phyloP scores from a whole-genome alignment of 371 early-diverging fungal species.

The Lichtheimia ramosa region DNA sequence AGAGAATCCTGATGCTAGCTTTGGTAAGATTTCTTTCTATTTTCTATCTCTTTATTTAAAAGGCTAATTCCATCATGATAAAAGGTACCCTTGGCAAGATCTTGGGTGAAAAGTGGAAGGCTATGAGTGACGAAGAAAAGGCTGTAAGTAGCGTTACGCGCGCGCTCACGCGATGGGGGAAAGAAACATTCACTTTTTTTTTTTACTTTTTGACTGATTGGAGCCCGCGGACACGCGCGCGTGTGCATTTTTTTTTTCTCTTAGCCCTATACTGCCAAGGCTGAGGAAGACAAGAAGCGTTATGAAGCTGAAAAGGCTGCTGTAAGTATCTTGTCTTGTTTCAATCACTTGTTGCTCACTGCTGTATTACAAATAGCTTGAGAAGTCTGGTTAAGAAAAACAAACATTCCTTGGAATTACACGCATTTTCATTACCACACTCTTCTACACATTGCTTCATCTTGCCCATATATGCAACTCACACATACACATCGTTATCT shows the following conservation, averaged over 20 bases:
- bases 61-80: not conserved
- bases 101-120: constrained; percentile 82
- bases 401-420: not conserved
- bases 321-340: constrained; percentile 18
- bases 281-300: constrained; percentile 70
- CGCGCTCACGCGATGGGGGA: not conserved
- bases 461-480: too few species aligned
- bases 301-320: constrained; percentile 73
- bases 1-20: constrained; percentile 77
- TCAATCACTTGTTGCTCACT: not conserved
- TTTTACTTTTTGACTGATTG: constrained; percentile 10
- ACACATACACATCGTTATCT: too few species aligned
- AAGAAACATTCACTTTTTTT: not conserved
- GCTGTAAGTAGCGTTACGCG: constrained; percentile 33
- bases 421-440: not conserved
- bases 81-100: constrained; percentile 73
- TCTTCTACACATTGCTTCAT: too few species aligned
- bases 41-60: too few species aligned
- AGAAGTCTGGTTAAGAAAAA: not conserved
- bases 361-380: not conserved
- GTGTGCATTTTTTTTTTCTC: not conserved
- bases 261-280: constrained; percentile 53
- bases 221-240: not conserved
- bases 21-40: constrained; percentile 53
- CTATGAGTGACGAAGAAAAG: constrained; percentile 62